Evolutionary conservation across 495 filamentous ascomycete genomes (phyloP).

Genomic region (Staphylotrichum tortipilum): DNA sequence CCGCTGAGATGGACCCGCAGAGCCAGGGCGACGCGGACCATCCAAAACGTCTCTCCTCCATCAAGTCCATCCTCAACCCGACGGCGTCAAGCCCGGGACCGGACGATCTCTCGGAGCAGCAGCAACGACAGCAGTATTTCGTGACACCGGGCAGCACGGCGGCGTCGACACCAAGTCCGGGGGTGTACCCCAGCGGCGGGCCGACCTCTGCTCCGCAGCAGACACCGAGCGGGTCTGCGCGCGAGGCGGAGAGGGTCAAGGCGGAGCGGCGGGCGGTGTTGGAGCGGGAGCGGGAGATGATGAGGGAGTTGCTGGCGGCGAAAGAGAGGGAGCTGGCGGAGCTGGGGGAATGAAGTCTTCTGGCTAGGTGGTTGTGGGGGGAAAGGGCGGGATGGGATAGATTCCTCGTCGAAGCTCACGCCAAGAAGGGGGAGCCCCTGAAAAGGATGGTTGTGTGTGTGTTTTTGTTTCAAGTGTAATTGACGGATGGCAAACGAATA

Average conservation of each 20-base stretch:
- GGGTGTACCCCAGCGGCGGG: constrained; percentile 17
- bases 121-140: constrained; percentile 21
- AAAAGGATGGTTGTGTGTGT: no score
- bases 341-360: constrained; percentile 35
- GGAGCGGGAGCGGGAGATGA: constrained; percentile 64
- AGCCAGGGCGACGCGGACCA: constrained; percentile 23
- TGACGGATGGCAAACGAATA: no score
- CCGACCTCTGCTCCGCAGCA: not conserved
- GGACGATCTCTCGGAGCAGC: constrained; percentile 20
- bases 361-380: no score
- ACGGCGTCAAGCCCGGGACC: constrained; percentile 18
- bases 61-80: constrained; percentile 75
- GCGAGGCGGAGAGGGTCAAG: constrained; percentile 46
- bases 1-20: constrained; percentile 38
- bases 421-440: no score
- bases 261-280: constrained; percentile 57
- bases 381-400: no score
- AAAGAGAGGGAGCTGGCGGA: constrained; percentile 76
- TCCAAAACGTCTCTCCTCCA: constrained; percentile 61
- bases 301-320: constrained; percentile 62
- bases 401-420: no score
- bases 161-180: constrained; percentile 29
- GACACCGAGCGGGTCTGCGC: constrained; percentile 28
- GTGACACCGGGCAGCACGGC: constrained; percentile 30
- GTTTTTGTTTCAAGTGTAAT: no score